Evolutionary conservation across 805 yeast genomes (phyloP).

Genomic region (Candida nonsorbophila): DNA sequence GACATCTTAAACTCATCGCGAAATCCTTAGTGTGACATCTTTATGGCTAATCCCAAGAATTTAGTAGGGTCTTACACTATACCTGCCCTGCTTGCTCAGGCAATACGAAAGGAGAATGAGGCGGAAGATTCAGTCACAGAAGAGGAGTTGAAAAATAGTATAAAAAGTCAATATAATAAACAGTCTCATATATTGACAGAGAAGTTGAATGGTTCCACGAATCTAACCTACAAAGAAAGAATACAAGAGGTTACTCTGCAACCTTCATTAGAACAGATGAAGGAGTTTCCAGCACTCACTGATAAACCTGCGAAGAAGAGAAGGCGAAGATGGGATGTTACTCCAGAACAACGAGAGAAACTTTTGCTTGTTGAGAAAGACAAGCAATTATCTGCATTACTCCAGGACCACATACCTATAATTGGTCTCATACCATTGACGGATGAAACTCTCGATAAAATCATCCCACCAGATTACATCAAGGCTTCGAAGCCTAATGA

Average conservation of each 20-base stretch:
- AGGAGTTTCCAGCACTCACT: neutral
- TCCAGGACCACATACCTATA: constrained; percentile 16
- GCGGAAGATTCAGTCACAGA: constrained; percentile 11
- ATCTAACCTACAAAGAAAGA: constrained; percentile 21
- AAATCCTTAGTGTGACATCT: neutral
- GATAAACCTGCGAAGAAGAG: constrained; percentile 10
- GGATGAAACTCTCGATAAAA: constrained; percentile 39
- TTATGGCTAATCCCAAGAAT: constrained; percentile 5
- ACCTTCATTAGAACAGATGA: too few species aligned
- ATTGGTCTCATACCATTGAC: constrained; percentile 33
- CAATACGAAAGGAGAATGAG: constrained; percentile 17
- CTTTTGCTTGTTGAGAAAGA: constrained; percentile 3
- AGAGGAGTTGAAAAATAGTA: constrained; percentile 11
- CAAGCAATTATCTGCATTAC: neutral
- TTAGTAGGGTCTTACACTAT: constrained; percentile 26
- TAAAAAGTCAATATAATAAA: constrained; percentile 21
- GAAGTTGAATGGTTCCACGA: constrained; percentile 16
- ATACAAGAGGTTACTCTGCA: constrained; percentile 2
- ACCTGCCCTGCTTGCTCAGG: constrained; percentile 21
- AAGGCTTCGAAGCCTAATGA: constrained; percentile 36
- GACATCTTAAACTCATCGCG: constrained; percentile 13
- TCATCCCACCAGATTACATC: constrained; percentile 51
- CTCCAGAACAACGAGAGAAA: constrained; percentile 25
- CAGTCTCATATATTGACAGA: constrained; percentile 20
- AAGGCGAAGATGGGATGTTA: constrained; percentile 44